A percentile compares a stretch with the other conserved stretches of the same genome.
Conservation (phyloP, 495 filamentous ascomycete species). For the Chaetomium fimeti region DNA sequence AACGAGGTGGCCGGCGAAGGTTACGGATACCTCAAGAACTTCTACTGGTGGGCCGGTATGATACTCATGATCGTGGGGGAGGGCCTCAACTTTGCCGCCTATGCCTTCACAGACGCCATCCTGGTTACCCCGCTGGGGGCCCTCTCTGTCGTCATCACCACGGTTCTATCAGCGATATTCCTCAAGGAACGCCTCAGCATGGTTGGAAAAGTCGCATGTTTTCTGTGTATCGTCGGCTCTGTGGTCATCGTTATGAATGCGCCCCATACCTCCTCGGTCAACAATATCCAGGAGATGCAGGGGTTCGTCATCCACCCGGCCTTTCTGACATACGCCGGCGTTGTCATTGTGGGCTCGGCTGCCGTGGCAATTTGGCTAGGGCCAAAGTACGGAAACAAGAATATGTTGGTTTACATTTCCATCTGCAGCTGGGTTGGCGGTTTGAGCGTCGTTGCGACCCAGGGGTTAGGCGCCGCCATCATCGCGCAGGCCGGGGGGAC, state of each 20-base stretch:
- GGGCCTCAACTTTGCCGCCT: slow-evolving; percentile 96
- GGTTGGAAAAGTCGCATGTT: slow-evolving; percentile 93
- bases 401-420: slow-evolving; percentile 94
- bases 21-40: slow-evolving; percentile 96
- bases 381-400: slow-evolving; percentile 90
- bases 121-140: slow-evolving; percentile 92
- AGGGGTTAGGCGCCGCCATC: slow-evolving; percentile 89
- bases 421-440: slow-evolving; percentile 95
- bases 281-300: slow-evolving; percentile 91
- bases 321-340: slow-evolving; percentile 80
- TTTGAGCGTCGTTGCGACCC: slow-evolving; percentile 90
- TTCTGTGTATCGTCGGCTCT: slow-evolving; percentile 89
- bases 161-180: slow-evolving; percentile 91
- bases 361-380: slow-evolving; percentile 80
- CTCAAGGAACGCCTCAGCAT: slow-evolving; percentile 93
- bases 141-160: slow-evolving; percentile 91
- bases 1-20: slow-evolving; percentile 95
- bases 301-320: slow-evolving; percentile 81
- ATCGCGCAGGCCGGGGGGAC: slow-evolving; percentile 76
- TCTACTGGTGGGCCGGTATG: slow-evolving; percentile 96
- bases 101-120: slow-evolving; percentile 96
- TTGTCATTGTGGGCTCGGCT: slow-evolving; percentile 70
- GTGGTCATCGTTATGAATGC: slow-evolving; percentile 94
- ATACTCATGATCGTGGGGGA: slow-evolving; percentile 95
- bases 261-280: slow-evolving; percentile 77